Conservation (phyloP, 768 basidiomycete species). For the Suillus sp. region DNA sequence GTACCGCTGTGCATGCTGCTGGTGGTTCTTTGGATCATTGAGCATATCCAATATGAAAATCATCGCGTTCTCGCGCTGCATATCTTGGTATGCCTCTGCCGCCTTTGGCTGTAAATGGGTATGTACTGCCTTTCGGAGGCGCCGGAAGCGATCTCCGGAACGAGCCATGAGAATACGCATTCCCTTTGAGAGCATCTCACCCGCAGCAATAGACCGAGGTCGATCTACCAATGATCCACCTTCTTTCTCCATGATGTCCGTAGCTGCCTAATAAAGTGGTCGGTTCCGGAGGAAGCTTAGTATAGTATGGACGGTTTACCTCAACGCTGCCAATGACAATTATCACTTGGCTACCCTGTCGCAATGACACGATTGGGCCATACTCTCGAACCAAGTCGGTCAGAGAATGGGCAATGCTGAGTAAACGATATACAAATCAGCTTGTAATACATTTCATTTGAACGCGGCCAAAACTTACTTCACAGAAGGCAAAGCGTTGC, state of each 20-base stretch:
- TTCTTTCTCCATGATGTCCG: conserved; percentile 1
- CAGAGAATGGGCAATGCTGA: conserved; percentile 28
- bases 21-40: conserved; percentile 17
- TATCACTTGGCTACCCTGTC: conserved; percentile 40
- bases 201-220: not conserved
- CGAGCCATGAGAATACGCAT: conserved; percentile 4
- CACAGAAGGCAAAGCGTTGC: not conserved
- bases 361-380: conserved; percentile 55
- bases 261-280: not conserved
- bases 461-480: not conserved
- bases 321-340: conserved; percentile 24
- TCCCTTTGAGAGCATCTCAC: not conserved
- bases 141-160: conserved; percentile 2
- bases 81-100: not conserved
- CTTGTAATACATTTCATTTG: not conserved
- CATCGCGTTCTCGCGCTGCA: not conserved
- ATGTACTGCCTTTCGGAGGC: conserved; percentile 2
- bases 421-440: not conserved
- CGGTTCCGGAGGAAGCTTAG: conserved; percentile 19
- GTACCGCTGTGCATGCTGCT: conserved; percentile 21
- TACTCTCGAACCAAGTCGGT: conserved; percentile 56
- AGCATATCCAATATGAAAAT: conserved; percentile 21
- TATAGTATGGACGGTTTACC: conserved; percentile 14
- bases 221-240: not conserved
- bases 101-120: not conserved